Evolutionary conservation across 495 filamentous ascomycete genomes (phyloP), one percentile per base, ranked within the genome.

Genomic region (Massariosphaeria phaeospora): DNA sequence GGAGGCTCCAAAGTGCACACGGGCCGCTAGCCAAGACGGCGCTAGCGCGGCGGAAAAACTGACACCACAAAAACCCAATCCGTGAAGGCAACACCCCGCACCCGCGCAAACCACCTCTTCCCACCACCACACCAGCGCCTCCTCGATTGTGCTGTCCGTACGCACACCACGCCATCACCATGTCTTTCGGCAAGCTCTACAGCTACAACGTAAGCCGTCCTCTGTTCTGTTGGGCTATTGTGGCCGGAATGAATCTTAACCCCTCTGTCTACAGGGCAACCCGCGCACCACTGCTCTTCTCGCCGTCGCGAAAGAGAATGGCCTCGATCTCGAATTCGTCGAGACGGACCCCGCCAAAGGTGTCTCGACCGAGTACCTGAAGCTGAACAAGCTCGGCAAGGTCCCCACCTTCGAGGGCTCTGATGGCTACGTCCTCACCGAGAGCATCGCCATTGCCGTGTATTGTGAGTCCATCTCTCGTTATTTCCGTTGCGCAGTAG

Each of bases 121-220:
- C 25, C 29, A n/a, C 33, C 30, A 15, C 41, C 27, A 10, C 21
- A 10, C n/a, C 18, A 21, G 21, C 42, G 59, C 41, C 13, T 9
- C 23, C 15, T 24, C 30, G 35, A 23, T 41, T 48, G 52, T 41
- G 25, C 34, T 18, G 35, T 31, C 15, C 24, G 18, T 62, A 52
- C 61, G 68, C 64, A 38, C 8, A 12, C 13, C 13, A 15, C 24
- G 8, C 33, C 38, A 45, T 57, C 74, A 87, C 76, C 71, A 94
- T 91, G 87, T 73, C 84, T 59, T 97, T 97, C 80, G 93, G 93
- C 77, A 97, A 95, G 81, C 79, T 98, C 66, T 97, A 93, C 79
- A 85, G 83, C 70, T 82, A 80, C 70, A 67, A 78, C 72, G 93
- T 96, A 83, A 72, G 89, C 51, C 35, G 36, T 36, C 29, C 43